Evolutionary conservation across 225 moss, liverwort and hornwort species (phyloP), one percentile per base, ranked within the genome.

Genomic region (Physcomitrium patens): DNA sequence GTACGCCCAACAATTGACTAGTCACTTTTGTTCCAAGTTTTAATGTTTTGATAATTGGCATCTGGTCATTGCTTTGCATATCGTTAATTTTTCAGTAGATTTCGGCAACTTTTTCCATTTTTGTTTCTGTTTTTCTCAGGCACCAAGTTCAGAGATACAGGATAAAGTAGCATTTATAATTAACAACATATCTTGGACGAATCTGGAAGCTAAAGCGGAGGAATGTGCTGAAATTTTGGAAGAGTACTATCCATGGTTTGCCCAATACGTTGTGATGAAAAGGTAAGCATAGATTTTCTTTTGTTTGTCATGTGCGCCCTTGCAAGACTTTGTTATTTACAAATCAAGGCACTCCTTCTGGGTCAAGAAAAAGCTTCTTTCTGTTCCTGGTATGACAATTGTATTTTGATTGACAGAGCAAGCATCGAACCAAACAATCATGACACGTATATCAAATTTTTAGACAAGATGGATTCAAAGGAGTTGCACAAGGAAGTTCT

Each of bases 361-460:
- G 48, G 60, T 60, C 60, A 26, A 69, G 60, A 24, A 45, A 7
- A 72, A 24, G 20, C 7, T 61, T 27, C 31, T 22, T 59, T 74
- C 49, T 11, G 55, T 69, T 65, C 17, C 77, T 31, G 65, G 44
- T 54, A 19, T 80, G 69, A 47, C 70, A 60, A 55, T 67, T n/a
- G 26, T 54, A 12, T 70, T 55, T 42, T 50, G 61, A 22, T 14
- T 77, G 53, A 69, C 84, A 96, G 96, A 88, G 99, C 99, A 67
- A 99, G 99, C 80, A 99, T 99, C 24, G 99, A 99, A 87, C 99
- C 99, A 65, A 99, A 99, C 57, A 95, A 95, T 76, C 99, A 99
- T 83, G 99, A 99, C 65, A 81, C 90, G 47, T 99, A 99, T 57
- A 80, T 99, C 60, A 93, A 95, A 81, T 95, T 93, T 70, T 76